Conservation (phyloP, 192 early-diverging fungal species). For the Diversispora eburnea region DNA sequence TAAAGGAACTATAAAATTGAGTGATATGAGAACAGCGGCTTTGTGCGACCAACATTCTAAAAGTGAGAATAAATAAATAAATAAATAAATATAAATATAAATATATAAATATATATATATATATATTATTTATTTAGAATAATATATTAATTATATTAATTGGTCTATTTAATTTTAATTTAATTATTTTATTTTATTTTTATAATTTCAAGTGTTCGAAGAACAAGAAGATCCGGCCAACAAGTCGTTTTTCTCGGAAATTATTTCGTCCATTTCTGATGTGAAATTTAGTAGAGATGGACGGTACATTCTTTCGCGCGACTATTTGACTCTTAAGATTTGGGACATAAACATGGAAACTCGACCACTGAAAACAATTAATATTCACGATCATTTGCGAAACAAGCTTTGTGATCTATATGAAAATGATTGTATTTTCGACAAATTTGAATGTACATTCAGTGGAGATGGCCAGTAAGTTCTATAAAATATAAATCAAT, state of each 20-base stretch:
- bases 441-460: conserved; percentile 99
- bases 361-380: conserved; percentile 90
- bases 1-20: conserved; percentile 96
- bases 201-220: conserved; percentile 71
- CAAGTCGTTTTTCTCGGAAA: conserved; percentile 99
- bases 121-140: no score
- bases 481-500: neutral
- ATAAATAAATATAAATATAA: no score
- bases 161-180: no score
- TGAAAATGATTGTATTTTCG: conserved; percentile 99
- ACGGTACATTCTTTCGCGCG: conserved; percentile 93
- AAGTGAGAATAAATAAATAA: conserved; percentile 42
- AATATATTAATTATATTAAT: no score
- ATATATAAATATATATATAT: neutral
- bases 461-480: conserved; percentile 90
- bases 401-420: conserved; percentile 97
- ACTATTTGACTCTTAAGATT: conserved; percentile 95
- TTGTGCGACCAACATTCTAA: conserved; percentile 94
- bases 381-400: conserved; percentile 93
- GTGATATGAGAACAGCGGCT: conserved; percentile 93
- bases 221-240: conserved; percentile 89
- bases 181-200: neutral
- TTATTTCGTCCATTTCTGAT: conserved; percentile 97
- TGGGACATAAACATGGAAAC: conserved; percentile 99
- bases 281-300: conserved; percentile 96